Base-by-base conservation (phyloP, 2,329 filamentous ascomycete species). In the Fusarium oxysporum region DNA sequence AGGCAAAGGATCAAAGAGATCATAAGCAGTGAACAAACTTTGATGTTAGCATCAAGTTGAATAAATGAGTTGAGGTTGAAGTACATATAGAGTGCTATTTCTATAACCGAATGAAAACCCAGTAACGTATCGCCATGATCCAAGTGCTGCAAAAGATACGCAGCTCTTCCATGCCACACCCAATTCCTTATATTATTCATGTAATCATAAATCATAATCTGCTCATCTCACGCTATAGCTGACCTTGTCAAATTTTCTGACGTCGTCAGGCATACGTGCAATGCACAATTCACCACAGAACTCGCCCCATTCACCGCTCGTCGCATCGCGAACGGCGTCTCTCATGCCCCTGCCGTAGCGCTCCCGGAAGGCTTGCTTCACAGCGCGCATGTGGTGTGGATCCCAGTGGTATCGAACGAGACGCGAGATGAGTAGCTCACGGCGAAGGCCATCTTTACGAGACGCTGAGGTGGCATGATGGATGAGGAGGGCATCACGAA, bases 361-460 rank as follows among this genome's bases (percentile, higher is more conserved):
- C 70, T 92, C 90, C 63, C 89, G 87, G 82, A 95, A 99, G 70
- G 95, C 93, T 37, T 84, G 83, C 86, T 97, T 97, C 60, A 98
- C 90, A 25, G 89, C 88, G 66, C 91, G 89, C 83, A 98, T 87
- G 82, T 98, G 96, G 71, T 88, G 83, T 8, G 92, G 89, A 78
- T 98, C 95, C 96, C 96, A 98, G 83, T 98, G 96, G 81, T 96
- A 90, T 37, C 96, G 89, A 47, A 98, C 93, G 4, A 98, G 87
- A 4, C 96, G 89, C 6, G 92, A 95, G 72, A 97, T 97, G 56
- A 99, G 89, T 54, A 98, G 85, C 80, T 98, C 96, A 50, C 93
- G 92, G 35, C 96, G 91, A 71, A 95, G 86, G 59, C 88, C 83
- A 78, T 96, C 93, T 71, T 89, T 89, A 72, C 87, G 89, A 7